phyloP scores from a whole-genome alignment of 1,284 basidiomycete species.

The Heterobasidion occidentale region DNA sequence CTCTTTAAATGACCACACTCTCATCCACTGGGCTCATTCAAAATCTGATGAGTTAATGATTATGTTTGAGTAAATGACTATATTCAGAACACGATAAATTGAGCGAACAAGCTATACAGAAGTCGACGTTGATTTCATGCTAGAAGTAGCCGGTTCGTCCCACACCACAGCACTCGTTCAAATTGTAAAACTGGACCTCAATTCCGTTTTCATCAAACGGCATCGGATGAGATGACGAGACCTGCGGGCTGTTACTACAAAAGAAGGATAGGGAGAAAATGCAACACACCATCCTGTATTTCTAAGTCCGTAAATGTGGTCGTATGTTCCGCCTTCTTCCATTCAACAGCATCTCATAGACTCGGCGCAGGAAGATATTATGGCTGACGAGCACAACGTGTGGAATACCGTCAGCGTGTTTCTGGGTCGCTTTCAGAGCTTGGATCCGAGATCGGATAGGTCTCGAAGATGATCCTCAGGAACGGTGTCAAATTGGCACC shows the following conservation, averaged over 20 bases:
- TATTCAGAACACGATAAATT: too few species aligned
- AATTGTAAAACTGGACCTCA: neutral
- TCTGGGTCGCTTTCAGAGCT: neutral
- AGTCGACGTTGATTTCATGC: too few species aligned
- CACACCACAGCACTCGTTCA: neutral
- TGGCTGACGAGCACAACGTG: slow-evolving; percentile 1
- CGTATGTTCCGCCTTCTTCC: neutral
- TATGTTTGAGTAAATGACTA: too few species aligned
- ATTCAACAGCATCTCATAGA: neutral
- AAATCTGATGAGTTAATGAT: too few species aligned
- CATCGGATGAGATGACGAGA: neutral
- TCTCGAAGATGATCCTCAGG: neutral
- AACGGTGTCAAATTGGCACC: neutral
- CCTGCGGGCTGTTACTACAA: neutral
- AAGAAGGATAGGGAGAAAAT: neutral
- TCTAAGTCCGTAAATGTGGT: neutral
- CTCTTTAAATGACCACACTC: too few species aligned
- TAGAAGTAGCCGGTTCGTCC: too few species aligned
- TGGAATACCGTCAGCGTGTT: neutral
- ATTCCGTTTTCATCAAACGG: neutral
- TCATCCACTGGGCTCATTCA: too few species aligned
- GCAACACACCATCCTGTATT: neutral
- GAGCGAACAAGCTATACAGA: too few species aligned
- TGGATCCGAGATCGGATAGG: neutral
- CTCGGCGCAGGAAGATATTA: neutral